Evolutionary conservation across 257 asterid genomes (phyloP), one percentile per base, ranked within the genome.

Genomic region (Fraxinus anomala): DNA sequence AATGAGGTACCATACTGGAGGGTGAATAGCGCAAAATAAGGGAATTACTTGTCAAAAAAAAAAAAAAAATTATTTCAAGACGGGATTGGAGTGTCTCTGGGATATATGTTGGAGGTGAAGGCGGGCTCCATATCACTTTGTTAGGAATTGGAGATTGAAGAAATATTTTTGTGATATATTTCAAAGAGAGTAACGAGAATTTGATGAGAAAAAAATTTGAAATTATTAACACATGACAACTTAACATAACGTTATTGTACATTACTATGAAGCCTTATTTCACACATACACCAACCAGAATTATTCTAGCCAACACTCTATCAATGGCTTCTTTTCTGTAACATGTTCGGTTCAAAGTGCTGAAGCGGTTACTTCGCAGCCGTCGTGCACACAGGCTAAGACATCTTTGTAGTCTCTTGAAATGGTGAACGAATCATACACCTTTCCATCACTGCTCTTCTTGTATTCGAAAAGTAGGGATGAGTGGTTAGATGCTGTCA

Each of bases 381-480:
- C 87, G 83, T 86, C 92, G 73, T 83, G 91, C 21, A 88, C 94
- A 82, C 91, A 90, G 3, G 92, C 91, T 49, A 90, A 76, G 39
- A 88, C 90, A 82, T 76, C 49, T 42, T 11, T 10, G 49, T 42
- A 42, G 16, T 11, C 17, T 42, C 49, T 42, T 42, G 49, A 10
- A 10, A 42, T 42, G 2, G 16, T 10, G 49, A 42, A 42, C 12
- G 14, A 10, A 42, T 42, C 49, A 42, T 2, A 12, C 4, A 12
- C 49, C 17, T 42, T 11, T 42, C 49, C 49, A 42, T 42, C 49
- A 42, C 16, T 2, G 17, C 49, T 11, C 49, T 42, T 42, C 49
- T 42, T 42, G 17, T 42, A 42, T 12, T 42, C 16, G 3, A 42
- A 42, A 42, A 42, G 49, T 10, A 42, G 14, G 49, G 16, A 42